These are phyloP conservation scores for Teunomyces barrocoloradensis DNA, from an alignment of 805 yeast genomes.

Conservation along the genomic window DNA sequence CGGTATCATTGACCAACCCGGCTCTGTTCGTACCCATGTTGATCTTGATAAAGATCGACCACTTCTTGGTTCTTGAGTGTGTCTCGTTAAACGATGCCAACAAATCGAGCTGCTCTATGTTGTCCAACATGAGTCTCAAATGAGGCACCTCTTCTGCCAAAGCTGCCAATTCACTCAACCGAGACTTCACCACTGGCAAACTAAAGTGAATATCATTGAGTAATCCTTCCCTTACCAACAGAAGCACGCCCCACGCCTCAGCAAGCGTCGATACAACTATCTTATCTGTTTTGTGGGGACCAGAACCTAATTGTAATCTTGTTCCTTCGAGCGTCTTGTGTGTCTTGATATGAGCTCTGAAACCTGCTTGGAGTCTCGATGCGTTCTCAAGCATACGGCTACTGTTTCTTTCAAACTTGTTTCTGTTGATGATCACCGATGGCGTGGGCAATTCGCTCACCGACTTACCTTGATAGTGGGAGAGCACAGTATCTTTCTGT, in stretches of 20 bases:
- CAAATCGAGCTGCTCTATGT: slow-evolving; percentile 51
- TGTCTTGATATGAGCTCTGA: slow-evolving; percentile 75
- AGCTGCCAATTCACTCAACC: slow-evolving; percentile 46
- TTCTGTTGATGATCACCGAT: slow-evolving; percentile 47
- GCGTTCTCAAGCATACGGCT: slow-evolving; percentile 49
- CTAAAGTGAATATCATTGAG: slow-evolving; percentile 33
- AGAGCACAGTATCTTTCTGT: slow-evolving; percentile 19
- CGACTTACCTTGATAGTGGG: slow-evolving; percentile 38
- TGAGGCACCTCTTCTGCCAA: slow-evolving; percentile 41
- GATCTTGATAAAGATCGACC: slow-evolving; percentile 68
- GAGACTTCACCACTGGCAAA: slow-evolving; percentile 48
- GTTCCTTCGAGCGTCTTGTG: slow-evolving; percentile 68
- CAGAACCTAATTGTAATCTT: slow-evolving; percentile 49
- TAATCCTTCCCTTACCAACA: slow-evolving; percentile 36
- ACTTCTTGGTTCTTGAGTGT: slow-evolving; percentile 30
- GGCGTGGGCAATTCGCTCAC: slow-evolving; percentile 59
- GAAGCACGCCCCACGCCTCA: slow-evolving; percentile 59
- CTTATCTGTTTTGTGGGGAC: slow-evolving; percentile 36
- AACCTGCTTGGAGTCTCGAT: slow-evolving; percentile 35
- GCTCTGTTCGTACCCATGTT: slow-evolving; percentile 75
- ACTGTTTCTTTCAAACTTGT: slow-evolving; percentile 43
- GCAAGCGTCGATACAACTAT: slow-evolving; percentile 67
- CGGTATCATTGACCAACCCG: slow-evolving; percentile 42
- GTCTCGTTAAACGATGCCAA: slow-evolving; percentile 36
- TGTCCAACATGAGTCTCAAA: slow-evolving; percentile 61